phyloP scores from a whole-genome alignment of 495 filamentous ascomycete genomes.

The Echria macrotheca region DNA sequence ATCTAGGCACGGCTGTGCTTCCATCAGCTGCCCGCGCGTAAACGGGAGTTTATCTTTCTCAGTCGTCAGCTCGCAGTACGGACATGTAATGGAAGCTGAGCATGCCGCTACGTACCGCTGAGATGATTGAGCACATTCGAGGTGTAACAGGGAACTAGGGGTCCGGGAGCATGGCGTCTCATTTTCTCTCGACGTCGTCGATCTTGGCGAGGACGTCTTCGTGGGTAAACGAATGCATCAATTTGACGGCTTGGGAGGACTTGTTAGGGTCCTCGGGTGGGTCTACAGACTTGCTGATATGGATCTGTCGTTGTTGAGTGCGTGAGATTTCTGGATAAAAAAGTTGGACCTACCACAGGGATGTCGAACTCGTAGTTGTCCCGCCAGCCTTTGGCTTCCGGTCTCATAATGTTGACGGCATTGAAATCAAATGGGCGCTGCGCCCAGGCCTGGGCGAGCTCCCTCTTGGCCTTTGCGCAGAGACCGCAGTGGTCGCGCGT shows the following conservation, averaged over 20 bases:
- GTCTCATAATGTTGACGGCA: conserved; percentile 74
- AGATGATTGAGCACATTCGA: no score
- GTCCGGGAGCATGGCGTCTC: no score
- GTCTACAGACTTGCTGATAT: conserved; percentile 50
- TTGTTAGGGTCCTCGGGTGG: conserved; percentile 40
- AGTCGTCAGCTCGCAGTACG: no score
- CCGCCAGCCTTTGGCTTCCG: conserved; percentile 62
- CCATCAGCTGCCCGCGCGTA: no score
- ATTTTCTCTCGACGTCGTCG: conserved; percentile 52
- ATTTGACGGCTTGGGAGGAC: conserved; percentile 59
- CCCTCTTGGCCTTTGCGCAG: conserved; percentile 68
- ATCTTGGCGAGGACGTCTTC: conserved; percentile 67
- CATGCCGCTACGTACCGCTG: no score
- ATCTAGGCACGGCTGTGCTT: no score
- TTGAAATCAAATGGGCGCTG: conserved; percentile 64
- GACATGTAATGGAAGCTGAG: no score
- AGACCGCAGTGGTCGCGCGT: conserved; percentile 73
- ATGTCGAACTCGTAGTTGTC: conserved; percentile 86
- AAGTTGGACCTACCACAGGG: conserved; percentile 71
- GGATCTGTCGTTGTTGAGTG: no score
- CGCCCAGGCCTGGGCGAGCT: conserved; percentile 65
- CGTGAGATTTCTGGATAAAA: no score
- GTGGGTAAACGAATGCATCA: conserved; percentile 78
- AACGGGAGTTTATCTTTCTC: no score
- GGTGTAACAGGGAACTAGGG: no score